A percentile compares a stretch with the other conserved stretches of the same genome.
Evolutionary conservation across 140 eudicot genomes (phyloP).

Genomic region (Ambrosia hybrid): DNA sequence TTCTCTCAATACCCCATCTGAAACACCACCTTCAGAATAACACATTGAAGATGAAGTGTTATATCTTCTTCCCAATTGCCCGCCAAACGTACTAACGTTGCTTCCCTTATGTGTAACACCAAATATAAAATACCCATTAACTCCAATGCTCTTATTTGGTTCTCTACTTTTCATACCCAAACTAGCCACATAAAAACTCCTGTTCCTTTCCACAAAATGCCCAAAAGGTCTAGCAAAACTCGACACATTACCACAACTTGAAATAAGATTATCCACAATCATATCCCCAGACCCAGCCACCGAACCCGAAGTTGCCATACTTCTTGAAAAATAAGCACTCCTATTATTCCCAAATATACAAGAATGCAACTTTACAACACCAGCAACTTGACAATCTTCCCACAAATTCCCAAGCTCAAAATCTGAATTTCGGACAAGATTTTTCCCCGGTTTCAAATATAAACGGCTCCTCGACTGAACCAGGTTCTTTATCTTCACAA

Average conservation of each 20-base stretch:
- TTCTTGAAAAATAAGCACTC: conserved; percentile 11
- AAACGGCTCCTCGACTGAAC: conserved; percentile 17
- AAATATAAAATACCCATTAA: conserved; percentile 41
- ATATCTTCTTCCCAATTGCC: conserved; percentile 28
- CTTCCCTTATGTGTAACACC: conserved; percentile 31
- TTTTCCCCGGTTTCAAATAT: conserved; percentile 1
- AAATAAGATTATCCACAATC: conserved; percentile 53
- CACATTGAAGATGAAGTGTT: conserved; percentile 43
- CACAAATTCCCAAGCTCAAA: conserved; percentile 21
- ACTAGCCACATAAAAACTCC: conserved; percentile 35
- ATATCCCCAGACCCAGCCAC: conserved; percentile 61
- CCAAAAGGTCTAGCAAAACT: conserved; percentile 40
- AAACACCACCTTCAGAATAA: conserved; percentile 51
- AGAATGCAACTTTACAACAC: conserved; percentile 23
- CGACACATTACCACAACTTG: conserved; percentile 57
- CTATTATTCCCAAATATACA: conserved; percentile 18
- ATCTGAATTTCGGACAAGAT: conserved; percentile 2
- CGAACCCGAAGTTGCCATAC: conserved; percentile 75
- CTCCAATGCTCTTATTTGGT: conserved; percentile 18
- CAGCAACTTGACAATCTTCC: conserved; percentile 26
- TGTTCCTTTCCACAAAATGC: conserved; percentile 41
- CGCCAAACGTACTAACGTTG: conserved; percentile 21
- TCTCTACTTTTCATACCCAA: conserved; percentile 54
- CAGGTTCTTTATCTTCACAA: conserved; percentile 26
- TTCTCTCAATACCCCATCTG: conserved; percentile 44